Evolutionary conservation across 306 rosid species (phyloP).

Genomic region (Fagus crenata): DNA sequence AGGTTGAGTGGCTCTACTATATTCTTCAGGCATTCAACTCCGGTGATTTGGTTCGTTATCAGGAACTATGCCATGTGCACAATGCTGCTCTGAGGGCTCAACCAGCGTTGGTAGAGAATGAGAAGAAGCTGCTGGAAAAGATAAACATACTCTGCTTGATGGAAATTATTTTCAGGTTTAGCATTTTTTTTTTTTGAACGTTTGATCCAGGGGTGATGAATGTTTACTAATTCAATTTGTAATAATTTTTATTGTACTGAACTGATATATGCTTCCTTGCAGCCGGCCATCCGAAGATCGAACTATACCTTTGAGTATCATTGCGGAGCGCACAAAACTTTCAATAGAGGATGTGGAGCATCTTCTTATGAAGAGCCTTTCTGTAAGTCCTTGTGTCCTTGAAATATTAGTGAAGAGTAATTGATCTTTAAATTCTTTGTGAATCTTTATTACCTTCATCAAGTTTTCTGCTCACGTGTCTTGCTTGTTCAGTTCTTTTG

Average conservation of each 20-base stretch:
- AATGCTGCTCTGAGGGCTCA: slow-evolving; percentile 88
- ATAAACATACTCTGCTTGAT: slow-evolving; percentile 96
- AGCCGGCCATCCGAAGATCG: slow-evolving; percentile 97
- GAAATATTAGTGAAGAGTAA: slow-evolving; percentile 6
- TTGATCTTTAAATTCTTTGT: background rate
- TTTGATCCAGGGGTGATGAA: background rate
- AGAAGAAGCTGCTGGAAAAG: slow-evolving; percentile 86
- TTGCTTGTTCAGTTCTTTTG: background rate
- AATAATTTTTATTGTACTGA: background rate
- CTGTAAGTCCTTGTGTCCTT: slow-evolving; percentile 57
- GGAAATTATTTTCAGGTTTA: slow-evolving; percentile 97
- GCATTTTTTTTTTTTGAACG: background rate
- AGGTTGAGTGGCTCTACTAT: slow-evolving; percentile 99
- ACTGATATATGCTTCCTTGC: slow-evolving; percentile 38
- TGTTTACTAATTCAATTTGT: background rate
- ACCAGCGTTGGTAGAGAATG: slow-evolving; percentile 91
- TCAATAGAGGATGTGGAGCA: slow-evolving; percentile 95
- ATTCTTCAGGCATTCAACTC: slow-evolving; percentile 93
- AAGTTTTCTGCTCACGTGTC: background rate
- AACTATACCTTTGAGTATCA: slow-evolving; percentile 85
- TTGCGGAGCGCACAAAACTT: slow-evolving; percentile 93
- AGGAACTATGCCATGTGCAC: slow-evolving; percentile 88
- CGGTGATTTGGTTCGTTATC: slow-evolving; percentile 89
- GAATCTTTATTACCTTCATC: background rate
- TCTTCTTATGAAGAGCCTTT: slow-evolving; percentile 96